Evolutionary conservation across 768 basidiomycete species (phyloP), one percentile per base, ranked within the genome.

Genomic region (Trametes gibbosa): DNA sequence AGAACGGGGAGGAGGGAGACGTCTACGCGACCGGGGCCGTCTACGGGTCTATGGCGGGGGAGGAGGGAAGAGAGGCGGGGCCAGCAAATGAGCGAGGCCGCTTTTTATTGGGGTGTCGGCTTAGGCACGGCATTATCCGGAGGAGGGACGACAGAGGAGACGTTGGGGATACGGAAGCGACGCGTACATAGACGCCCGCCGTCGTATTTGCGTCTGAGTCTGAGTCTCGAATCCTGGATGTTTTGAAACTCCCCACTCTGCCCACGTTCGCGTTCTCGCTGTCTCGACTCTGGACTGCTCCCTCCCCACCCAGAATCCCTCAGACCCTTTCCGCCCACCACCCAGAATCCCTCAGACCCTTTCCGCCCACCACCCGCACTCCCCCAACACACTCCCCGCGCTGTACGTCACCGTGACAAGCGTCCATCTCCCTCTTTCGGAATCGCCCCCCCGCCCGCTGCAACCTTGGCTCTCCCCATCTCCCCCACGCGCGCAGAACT

Each of bases 51-150:
- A 62, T 16, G 39, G 56, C 24, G 47, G 45, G 39, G 56, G 47
- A 42, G 51, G 54, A 57, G 43, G 51, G 51, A 45, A 61, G 61
- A 61, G 61, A 57, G 61, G 56, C 60, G 52, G 47, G 56, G 45
- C 27, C 39, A 56, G 51, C 56, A 50, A 53, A 42, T 50, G 35
- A 40, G 32, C 19, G 35, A 7, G 24, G 7, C 9, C 17, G 29
- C 56, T 42, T 56, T 66, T 62, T 66, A 63, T 63, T 61, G 50
- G 65, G 59, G 61, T 50, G 39, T 24, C 47, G 45, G 45, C 24
- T 37, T 53, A 55, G 25, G 55, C 52, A 56, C 61, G 61, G 60
- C 34, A 42, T 62, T 46, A 56, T 25, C 60, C 60, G 59, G 41
- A 40, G 47, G 21, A 25, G 43, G 29, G 53, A n/a, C 27, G 3